Base-by-base conservation (phyloP, 495 filamentous ascomycete species). In the Neurospora sp. region DNA sequence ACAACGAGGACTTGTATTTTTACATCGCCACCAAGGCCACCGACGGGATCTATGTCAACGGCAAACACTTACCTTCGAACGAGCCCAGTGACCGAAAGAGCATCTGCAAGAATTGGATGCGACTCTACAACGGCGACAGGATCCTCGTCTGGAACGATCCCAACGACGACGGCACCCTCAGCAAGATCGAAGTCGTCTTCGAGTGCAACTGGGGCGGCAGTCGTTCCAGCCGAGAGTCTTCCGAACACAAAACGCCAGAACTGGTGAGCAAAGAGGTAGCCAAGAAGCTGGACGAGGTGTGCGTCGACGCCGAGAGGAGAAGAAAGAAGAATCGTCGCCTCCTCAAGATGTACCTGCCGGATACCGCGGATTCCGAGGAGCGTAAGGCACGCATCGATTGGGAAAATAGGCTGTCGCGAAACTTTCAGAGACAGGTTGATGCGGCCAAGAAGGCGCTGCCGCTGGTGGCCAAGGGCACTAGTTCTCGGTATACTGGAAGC, bases 21-120 rank as follows among this genome's bases (percentile, higher is more conserved):
- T 90, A 92, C 71, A 88, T 97, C 44, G 89, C 89, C 4, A 94
- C 93, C 3, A 91, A 92, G 73, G 89, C 92, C 0, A 88, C 85
- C 41, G 82, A 82, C 20, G 90, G 92, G 38, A 93, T 97, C 74
- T 86, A 83, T 77, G 85, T 97, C 74, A 97, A 97, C 75, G 89
- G 87, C 37, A 83, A 84, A 5, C 84, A 84, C 70, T 81, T 96
- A 6, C 83, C 81, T 6, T 82, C 86, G 18, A 76, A 86, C 40
- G 83, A 86, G 41, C 54, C 23, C 14, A 18, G 5, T 8, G 1
- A 66, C 12, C 27, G 12, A 66, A 18, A 66, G 27, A 35, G 54
- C 54, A 35, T 1, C 27, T 81, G 81, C 37, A 83, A 84, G 16
- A 81, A 85, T 69, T 96, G 89, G 84, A 89, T 91, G 35, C 86